A percentile compares a stretch with the other conserved stretches of the same genome.
Evolutionary conservation across 768 basidiomycete genomes (phyloP).

Genomic region (Suillus luteus): DNA sequence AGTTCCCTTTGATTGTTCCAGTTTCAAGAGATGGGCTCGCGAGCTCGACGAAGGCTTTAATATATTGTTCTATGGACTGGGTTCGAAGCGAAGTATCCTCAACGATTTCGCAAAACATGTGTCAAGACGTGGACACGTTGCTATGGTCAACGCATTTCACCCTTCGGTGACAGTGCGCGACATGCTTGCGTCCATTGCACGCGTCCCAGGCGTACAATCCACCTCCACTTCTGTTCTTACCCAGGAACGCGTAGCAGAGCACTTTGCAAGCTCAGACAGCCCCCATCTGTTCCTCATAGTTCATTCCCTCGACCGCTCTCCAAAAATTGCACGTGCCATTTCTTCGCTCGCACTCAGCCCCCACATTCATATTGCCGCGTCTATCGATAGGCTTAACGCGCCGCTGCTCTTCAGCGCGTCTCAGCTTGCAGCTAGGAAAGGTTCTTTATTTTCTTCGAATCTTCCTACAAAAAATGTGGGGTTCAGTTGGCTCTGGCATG

Average conservation of each 20-base stretch:
- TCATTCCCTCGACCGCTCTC: conserved; percentile 85
- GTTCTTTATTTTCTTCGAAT: conserved; percentile 21
- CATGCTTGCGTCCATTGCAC: conserved; percentile 60
- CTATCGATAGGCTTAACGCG: conserved; percentile 85
- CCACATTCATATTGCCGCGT: conserved; percentile 79
- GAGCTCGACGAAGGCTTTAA: conserved; percentile 88
- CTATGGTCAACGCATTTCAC: conserved; percentile 78
- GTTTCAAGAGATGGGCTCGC: conserved; percentile 61
- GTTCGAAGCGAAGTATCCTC: conserved; percentile 79
- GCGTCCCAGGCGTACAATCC: conserved; percentile 27
- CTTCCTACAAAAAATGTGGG: conserved; percentile 34
- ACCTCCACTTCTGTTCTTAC: conserved; percentile 34
- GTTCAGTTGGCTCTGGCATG: conserved; percentile 85
- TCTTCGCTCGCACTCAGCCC: conserved; percentile 72
- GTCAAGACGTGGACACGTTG: conserved; percentile 64
- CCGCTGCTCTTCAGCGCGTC: conserved; percentile 82
- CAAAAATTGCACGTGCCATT: conserved; percentile 66
- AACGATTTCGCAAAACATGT: conserved; percentile 74
- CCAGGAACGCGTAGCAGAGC: conserved; percentile 66
- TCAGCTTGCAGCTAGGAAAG: conserved; percentile 58
- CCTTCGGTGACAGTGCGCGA: conserved; percentile 70
- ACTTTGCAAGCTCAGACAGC: conserved; percentile 43
- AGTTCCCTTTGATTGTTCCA: conserved; percentile 14
- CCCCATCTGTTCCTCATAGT: conserved; percentile 73
- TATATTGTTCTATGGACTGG: conserved; percentile 84